phyloP scores from a whole-genome alignment of 2,329 filamentous ascomycete genomes.

The Exserohilum turcica region DNA sequence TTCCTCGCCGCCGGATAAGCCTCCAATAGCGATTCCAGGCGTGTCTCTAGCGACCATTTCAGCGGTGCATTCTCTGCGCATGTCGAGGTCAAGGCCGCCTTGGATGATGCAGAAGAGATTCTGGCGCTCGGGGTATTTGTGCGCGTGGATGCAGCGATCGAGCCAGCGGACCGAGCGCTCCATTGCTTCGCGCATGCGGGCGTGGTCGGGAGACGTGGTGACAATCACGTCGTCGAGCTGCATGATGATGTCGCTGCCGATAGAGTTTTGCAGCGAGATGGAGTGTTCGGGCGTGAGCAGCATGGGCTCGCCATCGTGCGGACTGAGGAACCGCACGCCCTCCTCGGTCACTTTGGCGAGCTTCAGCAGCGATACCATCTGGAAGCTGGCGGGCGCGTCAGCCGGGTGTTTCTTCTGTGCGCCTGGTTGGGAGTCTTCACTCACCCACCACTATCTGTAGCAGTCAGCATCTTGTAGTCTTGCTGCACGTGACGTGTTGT shows the following conservation, averaged over 20 bases:
- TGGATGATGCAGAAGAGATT: constrained; percentile 99
- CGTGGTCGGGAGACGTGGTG: constrained; percentile 88
- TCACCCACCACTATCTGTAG: constrained; percentile 54
- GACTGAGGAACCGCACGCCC: constrained; percentile 93
- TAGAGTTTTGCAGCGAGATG: constrained; percentile 92
- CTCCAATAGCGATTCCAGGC: constrained; percentile 94
- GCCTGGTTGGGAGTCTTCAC: constrained; percentile 33
- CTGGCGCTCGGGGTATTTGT: constrained; percentile 79
- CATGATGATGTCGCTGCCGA: constrained; percentile 99
- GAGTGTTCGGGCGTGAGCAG: constrained; percentile 97
- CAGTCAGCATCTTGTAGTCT: constrained; percentile 28
- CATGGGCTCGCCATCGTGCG: constrained; percentile 95
- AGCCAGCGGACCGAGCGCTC: constrained; percentile 92
- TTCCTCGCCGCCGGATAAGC: constrained; percentile 90
- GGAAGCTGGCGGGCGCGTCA: constrained; percentile 69
- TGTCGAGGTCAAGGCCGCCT: constrained; percentile 85
- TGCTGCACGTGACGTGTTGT: not conserved
- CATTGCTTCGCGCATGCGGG: constrained; percentile 93
- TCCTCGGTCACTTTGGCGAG: constrained; percentile 94
- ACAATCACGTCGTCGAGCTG: constrained; percentile 98
- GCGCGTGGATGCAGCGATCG: constrained; percentile 89
- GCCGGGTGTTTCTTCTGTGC: constrained; percentile 18
- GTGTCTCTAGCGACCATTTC: constrained; percentile 92
- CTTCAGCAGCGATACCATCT: constrained; percentile 96
- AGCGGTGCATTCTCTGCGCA: constrained; percentile 80